These are phyloP conservation scores for Penstemon eatonii DNA, from an alignment of 257 asterid genomes.

Conservation along the genomic window DNA sequence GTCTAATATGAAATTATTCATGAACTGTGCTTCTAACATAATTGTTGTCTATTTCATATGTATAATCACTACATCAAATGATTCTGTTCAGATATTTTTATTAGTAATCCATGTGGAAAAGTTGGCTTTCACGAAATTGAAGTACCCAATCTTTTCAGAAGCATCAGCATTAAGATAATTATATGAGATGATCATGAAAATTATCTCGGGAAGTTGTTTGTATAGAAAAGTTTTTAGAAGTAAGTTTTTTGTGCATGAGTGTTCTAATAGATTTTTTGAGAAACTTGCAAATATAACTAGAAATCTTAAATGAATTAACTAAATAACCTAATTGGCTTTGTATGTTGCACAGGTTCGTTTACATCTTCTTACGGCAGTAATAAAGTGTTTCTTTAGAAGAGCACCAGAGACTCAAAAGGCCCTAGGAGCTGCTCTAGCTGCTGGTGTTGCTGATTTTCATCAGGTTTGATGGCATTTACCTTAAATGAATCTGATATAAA, in stretches of 20 bases:
- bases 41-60: neutral
- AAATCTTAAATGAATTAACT: constrained; percentile 4
- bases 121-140: neutral
- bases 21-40: neutral
- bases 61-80: neutral
- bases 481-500: constrained; percentile 14
- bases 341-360: constrained; percentile 75
- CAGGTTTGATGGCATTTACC: constrained; percentile 51
- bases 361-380: constrained; percentile 90
- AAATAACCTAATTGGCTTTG: constrained; percentile 25
- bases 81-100: neutral
- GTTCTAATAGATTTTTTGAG: neutral
- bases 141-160: neutral
- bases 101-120: neutral
- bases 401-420: constrained; percentile 93
- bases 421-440: constrained; percentile 90
- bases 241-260: too few species aligned
- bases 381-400: constrained; percentile 91
- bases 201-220: too few species aligned
- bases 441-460: constrained; percentile 96
- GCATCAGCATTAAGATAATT: neutral
- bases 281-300: constrained; percentile 4
- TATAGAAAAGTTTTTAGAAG: neutral
- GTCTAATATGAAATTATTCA: constrained; percentile 10
- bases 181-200: too few species aligned